Evolutionary conservation across 305 asterid species (phyloP).

Genomic region (Withania somnifera): DNA sequence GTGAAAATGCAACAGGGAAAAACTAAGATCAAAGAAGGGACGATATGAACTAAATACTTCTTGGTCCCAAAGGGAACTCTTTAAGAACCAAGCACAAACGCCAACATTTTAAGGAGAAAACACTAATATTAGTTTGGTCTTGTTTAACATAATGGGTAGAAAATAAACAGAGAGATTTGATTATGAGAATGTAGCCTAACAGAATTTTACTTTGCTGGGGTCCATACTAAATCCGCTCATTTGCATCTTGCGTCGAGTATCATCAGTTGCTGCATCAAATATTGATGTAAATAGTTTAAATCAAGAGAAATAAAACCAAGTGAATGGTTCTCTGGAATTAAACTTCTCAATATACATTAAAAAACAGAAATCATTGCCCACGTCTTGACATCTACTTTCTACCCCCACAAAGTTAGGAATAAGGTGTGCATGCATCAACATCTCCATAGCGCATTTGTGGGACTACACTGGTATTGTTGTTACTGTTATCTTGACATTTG

Average conservation of each 20-base stretch:
- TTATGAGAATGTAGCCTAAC: background rate
- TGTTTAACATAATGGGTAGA: background rate
- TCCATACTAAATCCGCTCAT: constrained; percentile 61
- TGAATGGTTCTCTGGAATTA: background rate
- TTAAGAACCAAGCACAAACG: background rate
- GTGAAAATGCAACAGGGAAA: background rate
- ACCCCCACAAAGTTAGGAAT: too few species aligned
- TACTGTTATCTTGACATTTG: too few species aligned
- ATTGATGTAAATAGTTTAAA: constrained; percentile 8
- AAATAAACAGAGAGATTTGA: background rate
- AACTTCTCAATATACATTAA: background rate
- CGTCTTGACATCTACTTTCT: background rate
- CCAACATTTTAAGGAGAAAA: background rate
- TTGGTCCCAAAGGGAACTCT: background rate
- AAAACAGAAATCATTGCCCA: background rate
- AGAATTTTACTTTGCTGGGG: constrained; percentile 33
- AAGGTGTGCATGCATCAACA: too few species aligned
- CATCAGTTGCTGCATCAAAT: constrained; percentile 64
- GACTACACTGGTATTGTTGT: too few species aligned
- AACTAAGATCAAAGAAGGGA: background rate
- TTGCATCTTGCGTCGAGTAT: constrained; percentile 97
- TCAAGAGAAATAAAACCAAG: background rate
- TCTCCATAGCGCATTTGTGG: too few species aligned
- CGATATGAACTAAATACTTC: background rate
- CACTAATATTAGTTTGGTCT: background rate